These are phyloP conservation scores for Ogataea ramenticola DNA, from an alignment of 805 yeast species.

Conservation along the genomic window DNA sequence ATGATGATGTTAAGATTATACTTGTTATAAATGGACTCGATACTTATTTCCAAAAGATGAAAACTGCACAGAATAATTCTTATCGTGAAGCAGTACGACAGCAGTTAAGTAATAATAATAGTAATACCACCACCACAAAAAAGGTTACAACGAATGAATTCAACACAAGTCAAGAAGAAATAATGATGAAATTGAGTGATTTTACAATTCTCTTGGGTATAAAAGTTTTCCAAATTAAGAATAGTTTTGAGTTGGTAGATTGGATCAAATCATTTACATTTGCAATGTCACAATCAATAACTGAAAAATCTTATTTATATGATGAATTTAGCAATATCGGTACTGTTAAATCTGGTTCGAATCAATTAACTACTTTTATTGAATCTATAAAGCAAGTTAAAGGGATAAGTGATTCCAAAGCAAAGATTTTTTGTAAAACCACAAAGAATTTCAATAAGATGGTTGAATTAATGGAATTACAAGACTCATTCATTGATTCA, in stretches of 20 bases:
- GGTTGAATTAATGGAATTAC: no score
- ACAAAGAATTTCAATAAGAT: neutral
- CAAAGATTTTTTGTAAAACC: constrained; percentile 29
- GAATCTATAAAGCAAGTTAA: constrained; percentile 51
- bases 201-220: constrained; percentile 40
- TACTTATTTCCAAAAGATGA: constrained; percentile 36
- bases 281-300: constrained; percentile 43
- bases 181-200: constrained; percentile 33
- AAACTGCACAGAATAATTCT: constrained; percentile 35
- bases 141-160: constrained; percentile 5
- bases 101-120: constrained; percentile 8
- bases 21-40: constrained; percentile 44
- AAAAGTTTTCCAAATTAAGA: constrained; percentile 45
- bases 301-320: constrained; percentile 51
- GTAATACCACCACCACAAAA: no score
- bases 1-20: constrained; percentile 25
- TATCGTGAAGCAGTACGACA: constrained; percentile 28
- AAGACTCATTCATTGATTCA: neutral
- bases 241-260: constrained; percentile 35
- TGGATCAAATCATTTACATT: constrained; percentile 55
- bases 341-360: constrained; percentile 45
- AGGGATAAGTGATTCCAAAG: constrained; percentile 45
- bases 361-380: constrained; percentile 36
- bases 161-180: constrained; percentile 19
- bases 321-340: constrained; percentile 50